phyloP scores from a whole-genome alignment of 2,329 filamentous ascomycete species.

The Huntiella decipiens region DNA sequence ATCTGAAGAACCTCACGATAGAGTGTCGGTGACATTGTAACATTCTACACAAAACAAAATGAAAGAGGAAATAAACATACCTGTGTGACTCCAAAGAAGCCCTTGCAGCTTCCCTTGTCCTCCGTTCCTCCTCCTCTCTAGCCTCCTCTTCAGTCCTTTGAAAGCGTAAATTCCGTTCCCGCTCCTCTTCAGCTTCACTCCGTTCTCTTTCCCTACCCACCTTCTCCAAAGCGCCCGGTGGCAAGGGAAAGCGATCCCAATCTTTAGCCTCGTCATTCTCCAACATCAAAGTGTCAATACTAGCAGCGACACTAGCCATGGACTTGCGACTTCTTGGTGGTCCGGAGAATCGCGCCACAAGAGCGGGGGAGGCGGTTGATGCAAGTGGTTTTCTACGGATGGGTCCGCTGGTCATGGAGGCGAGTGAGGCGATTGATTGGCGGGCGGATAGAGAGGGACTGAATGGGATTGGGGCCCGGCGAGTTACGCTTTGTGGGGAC shows the following conservation, averaged over 20 bases:
- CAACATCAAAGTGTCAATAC: slow-evolving; percentile 14
- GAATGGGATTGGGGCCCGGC: background rate
- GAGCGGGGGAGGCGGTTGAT: slow-evolving; percentile 28
- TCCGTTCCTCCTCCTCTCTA: background rate
- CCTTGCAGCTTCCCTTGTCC: too few species aligned
- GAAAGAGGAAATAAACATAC: too few species aligned
- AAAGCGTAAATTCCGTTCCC: too few species aligned
- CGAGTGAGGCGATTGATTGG: slow-evolving; percentile 4
- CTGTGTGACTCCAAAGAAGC: too few species aligned
- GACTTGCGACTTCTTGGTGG: slow-evolving; percentile 13
- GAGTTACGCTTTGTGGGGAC: background rate
- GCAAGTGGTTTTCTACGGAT: slow-evolving; percentile 45
- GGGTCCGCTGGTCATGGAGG: slow-evolving; percentile 14
- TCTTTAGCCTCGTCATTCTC: background rate
- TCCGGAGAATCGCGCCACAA: slow-evolving; percentile 30
- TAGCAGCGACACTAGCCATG: slow-evolving; percentile 9
- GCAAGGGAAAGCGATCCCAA: slow-evolving; percentile 4
- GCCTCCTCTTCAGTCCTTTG: background rate
- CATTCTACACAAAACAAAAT: too few species aligned
- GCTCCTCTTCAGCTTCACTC: background rate
- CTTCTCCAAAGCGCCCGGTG: background rate
- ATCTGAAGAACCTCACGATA: too few species aligned
- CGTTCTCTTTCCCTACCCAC: background rate
- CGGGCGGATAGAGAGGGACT: slow-evolving; percentile 10
- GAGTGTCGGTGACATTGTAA: too few species aligned